Base-by-base conservation (phyloP, 2,329 filamentous ascomycete genomes). In the Lasiodiplodia theobromae region DNA sequence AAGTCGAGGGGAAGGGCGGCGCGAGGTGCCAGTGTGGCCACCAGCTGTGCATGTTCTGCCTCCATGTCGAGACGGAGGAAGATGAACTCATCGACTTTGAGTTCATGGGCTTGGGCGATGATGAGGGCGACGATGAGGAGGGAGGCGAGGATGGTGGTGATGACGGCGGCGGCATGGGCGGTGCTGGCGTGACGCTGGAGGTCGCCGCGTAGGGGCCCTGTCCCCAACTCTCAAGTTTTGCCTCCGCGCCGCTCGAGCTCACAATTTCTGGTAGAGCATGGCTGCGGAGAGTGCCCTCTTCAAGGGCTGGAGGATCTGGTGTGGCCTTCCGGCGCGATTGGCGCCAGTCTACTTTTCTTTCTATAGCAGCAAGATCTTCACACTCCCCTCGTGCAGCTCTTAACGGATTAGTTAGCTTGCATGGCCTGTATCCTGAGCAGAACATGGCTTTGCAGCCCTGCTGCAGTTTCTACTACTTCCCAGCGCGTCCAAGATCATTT, bases 381-480 rank as follows among this genome's bases (percentile, higher is more conserved):
- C 8, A 2, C 7, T 10, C 6, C 31, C 31, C 31, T 34, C 31
- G 8, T 2, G 31, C 31, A 10, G 31, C 31, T 10, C 31, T 10
- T 10, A 34, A 34, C 6, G 31, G 31, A 34, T 34, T 5, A 8
- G 31, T 34, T 8, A 8, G 8, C 31, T 34, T 34, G 31, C 31
- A 10, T 34, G 31, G 8, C 31, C 2, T 34, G 8, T 34, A 2
- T 7, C 8, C 8, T 0, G 2, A 10, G 8, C 2, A 34, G 0
- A 34, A 3, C 31, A 10, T 34, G 31, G 31, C 31, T 0, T 7
- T 34, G 1, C 8, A 2, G 1, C 31, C 1, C 31, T 10, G 0
- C 31, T 10, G 1, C 31, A 34, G 31, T 34, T 34, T 7, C 7
- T 34, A 10, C 1, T 3, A 2, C 8, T 34, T 10, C 8, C 8